Evolutionary conservation across 371 early-diverging fungal species (phyloP), one percentile per base, ranked within the genome.

Genomic region (Dinochytrium kinnereticum): DNA sequence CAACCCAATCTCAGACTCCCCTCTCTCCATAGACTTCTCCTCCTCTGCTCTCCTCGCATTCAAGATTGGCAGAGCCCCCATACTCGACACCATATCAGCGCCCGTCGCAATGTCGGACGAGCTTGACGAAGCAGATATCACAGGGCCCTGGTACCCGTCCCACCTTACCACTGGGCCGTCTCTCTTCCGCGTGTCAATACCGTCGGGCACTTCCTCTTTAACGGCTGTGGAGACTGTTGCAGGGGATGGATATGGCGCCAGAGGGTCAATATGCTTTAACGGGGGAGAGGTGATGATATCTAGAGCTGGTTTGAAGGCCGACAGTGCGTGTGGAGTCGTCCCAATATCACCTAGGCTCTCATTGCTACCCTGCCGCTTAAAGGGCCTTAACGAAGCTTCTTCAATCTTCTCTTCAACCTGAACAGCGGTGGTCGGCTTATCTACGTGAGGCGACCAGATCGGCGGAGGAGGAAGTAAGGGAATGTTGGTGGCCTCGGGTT

Each of bases 91-190:
- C 26, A 57, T n/a, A n/a, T 57, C 64, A 26, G 28, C 64, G 7
- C 64, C 64, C 13, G 24, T 13, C 7, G 36, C 64, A 38, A 61
- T 61, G 34, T 61, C 64, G 15, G 21, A 31, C 17, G 64, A 61
- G 64, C 64, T 61, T 7, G 64, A 61, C 10, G 33, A 7, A 7
- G 2, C 19, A 10, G 64, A 61, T 3, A 61, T 3, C 10, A 24
- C 26, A 26, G 57, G 57, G 5, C 57, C 57, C 26, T 57, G 57
- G 24, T 61, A 61, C 7, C 64, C 64, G 24, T 61, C 64, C 64
- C 64, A 61, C 34, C 64, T 61, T 24, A 2, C 34, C 3, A 28
- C 33, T 17, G 3, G 15, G 34, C 64, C 64, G 34, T 31, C 64
- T 7, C 64, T 26, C 5, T 17, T 7, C 13, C 64, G 33, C 10